Evolutionary conservation across 257 asterid species (phyloP).

Genomic region (Catharanthus roseus): DNA sequence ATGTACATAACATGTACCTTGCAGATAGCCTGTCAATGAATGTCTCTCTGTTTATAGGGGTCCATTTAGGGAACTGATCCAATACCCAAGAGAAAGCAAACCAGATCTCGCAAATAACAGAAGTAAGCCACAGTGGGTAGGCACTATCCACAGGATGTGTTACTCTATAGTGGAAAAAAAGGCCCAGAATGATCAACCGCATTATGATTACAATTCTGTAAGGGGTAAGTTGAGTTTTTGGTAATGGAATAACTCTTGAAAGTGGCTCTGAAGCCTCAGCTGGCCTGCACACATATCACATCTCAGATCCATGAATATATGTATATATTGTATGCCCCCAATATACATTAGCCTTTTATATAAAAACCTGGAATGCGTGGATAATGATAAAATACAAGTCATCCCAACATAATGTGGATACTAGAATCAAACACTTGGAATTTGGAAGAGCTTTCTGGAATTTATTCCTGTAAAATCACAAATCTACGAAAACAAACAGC

Average conservation of each 20-base stretch:
- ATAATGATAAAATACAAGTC: neutral
- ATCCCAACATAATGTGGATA: neutral
- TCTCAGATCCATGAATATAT: neutral
- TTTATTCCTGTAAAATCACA: too few relatives aligned
- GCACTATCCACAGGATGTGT: conserved; percentile 95
- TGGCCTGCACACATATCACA: conserved; percentile 44
- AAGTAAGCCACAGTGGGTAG: conserved; percentile 79
- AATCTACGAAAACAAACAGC: neutral
- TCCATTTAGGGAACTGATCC: conserved; percentile 99
- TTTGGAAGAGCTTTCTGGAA: too few relatives aligned
- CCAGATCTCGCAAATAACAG: conserved; percentile 98
- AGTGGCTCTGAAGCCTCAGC: conserved; percentile 71
- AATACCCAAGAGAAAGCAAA: conserved; percentile 92
- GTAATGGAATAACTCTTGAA: conserved; percentile 63
- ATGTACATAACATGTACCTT: conserved; percentile 31
- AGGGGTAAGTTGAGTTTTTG: conserved; percentile 60
- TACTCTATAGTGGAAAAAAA: conserved; percentile 87
- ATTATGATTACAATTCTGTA: conserved; percentile 72
- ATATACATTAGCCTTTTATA: neutral
- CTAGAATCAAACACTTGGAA: too few relatives aligned
- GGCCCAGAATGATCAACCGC: conserved; percentile 63
- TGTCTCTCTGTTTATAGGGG: conserved; percentile 75
- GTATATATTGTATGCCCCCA: neutral
- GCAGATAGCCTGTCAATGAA: conserved; percentile 73
- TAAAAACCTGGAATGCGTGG: neutral